phyloP scores from a whole-genome alignment of 768 basidiomycete species.

The Lyophyllum atratum region DNA sequence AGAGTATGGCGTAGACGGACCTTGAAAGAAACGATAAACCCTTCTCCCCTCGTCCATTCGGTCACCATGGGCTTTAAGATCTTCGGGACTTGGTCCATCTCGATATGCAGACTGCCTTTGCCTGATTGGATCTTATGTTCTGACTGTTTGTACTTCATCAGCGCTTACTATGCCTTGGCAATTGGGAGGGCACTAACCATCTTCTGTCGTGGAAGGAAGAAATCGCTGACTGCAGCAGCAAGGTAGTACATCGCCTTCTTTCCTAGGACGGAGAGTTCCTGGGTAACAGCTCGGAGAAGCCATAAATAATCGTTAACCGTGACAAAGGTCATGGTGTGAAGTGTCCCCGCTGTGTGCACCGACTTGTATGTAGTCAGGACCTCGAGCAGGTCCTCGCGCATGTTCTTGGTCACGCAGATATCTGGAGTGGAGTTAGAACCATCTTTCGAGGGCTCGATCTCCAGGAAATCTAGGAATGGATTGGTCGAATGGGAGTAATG shows the following conservation, averaged over 20 bases:
- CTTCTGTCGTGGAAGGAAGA: slow-evolving; percentile 90
- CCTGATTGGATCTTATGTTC: slow-evolving; percentile 99
- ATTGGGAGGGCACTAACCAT: slow-evolving; percentile 60
- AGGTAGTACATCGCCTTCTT: slow-evolving; percentile 90
- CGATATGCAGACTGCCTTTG: slow-evolving; percentile 88
- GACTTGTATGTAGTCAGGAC: slow-evolving; percentile 81
- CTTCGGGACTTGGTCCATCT: slow-evolving; percentile 99
- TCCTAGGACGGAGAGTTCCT: slow-evolving; percentile 71
- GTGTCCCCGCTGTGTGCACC: slow-evolving; percentile 69
- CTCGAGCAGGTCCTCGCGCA: slow-evolving; percentile 65
- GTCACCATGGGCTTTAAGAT: slow-evolving; percentile 90
- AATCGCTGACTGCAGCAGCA: slow-evolving; percentile 97
- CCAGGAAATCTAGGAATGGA: slow-evolving; percentile 94
- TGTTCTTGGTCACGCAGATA: slow-evolving; percentile 68
- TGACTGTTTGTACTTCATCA: slow-evolving; percentile 50
- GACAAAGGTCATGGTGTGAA: slow-evolving; percentile 88
- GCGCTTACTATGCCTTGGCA: neutral
- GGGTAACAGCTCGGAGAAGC: slow-evolving; percentile 80
- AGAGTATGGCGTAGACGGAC: slow-evolving; percentile 38
- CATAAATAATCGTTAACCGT: slow-evolving; percentile 97
- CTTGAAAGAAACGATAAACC: slow-evolving; percentile 97
- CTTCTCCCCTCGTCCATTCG: slow-evolving; percentile 84
- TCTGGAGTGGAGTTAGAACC: slow-evolving; percentile 34
- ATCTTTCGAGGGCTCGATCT: slow-evolving; percentile 48
- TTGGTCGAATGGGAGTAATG: slow-evolving; percentile 99